Percentiles rank a stretch among this genome's conserved stretches.
Conservation (phyloP, 345 rosid genomes). For the Jatropha curcas region DNA sequence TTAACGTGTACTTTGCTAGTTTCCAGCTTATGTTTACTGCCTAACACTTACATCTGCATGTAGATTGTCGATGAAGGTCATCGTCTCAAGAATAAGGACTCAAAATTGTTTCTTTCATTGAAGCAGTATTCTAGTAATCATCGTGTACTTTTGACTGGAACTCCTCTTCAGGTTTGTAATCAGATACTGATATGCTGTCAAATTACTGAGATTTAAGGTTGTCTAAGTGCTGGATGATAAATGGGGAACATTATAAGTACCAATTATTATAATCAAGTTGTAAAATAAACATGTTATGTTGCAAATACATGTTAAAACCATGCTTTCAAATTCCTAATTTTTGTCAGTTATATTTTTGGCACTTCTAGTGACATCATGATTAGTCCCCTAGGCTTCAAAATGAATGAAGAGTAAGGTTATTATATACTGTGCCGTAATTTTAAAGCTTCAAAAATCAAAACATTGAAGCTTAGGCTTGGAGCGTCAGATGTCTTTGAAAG, state of each 20-base stretch:
- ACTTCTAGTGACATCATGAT: too few species aligned
- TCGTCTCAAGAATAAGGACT: conserved; percentile 97
- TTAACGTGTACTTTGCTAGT: conserved; percentile 12
- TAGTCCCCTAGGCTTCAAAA: too few species aligned
- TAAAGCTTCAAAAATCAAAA: too few species aligned
- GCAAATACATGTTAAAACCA: not conserved
- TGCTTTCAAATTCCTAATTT: too few species aligned
- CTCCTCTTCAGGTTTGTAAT: conserved; percentile 91
- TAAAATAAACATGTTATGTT: not conserved
- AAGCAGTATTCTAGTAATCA: conserved; percentile 87
- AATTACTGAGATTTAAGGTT: not conserved
- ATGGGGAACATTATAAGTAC: not conserved
- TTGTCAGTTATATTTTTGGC: too few species aligned
- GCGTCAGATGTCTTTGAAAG: too few species aligned
- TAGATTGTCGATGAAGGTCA: conserved; percentile 99
- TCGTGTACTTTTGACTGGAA: conserved; percentile 96
- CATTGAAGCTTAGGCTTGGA: too few species aligned
- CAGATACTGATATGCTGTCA: conserved; percentile 12
- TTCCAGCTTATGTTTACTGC: conserved; percentile 19
- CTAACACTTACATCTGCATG: conserved; percentile 30
- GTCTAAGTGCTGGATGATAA: conserved; percentile 9
- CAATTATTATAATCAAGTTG: not conserved
- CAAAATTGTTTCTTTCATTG: conserved; percentile 86
- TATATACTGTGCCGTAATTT: too few species aligned
- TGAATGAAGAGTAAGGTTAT: too few species aligned